phyloP scores from a whole-genome alignment of 2,329 filamentous ascomycete species.

The Sporothrix variecibatus region DNA sequence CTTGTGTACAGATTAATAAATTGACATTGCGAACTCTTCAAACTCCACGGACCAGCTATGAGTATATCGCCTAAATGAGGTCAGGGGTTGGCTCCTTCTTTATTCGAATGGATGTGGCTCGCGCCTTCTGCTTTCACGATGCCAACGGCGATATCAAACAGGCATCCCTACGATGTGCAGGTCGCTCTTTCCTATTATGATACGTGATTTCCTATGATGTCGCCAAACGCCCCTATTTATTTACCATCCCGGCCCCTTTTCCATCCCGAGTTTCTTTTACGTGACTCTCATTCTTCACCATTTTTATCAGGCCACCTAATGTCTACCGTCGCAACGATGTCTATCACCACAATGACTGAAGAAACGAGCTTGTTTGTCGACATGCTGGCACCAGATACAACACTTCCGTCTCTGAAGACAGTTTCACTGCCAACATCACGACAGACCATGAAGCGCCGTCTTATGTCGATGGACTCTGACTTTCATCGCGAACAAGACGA shows the following conservation, averaged over 20 bases:
- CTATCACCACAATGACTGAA: neutral
- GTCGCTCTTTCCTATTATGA: constrained; percentile 16
- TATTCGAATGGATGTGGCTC: neutral
- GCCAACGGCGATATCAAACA: neutral
- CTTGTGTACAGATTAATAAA: neutral
- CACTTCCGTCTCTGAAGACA: constrained; percentile 11
- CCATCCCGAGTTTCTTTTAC: neutral
- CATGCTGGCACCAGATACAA: neutral
- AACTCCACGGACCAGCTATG: neutral
- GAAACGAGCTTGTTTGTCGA: neutral
- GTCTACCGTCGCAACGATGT: neutral
- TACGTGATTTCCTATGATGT: neutral
- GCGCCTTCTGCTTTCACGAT: constrained; percentile 4
- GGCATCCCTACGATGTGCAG: neutral
- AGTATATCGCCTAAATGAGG: neutral
- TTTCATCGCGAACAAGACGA: neutral
- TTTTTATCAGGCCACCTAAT: neutral
- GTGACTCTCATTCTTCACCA: too few relatives aligned
- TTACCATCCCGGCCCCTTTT: neutral
- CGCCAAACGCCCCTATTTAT: neutral
- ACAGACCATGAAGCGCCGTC: neutral
- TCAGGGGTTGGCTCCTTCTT: neutral
- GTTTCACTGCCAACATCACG: neutral
- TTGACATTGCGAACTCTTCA: neutral
- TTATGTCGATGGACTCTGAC: neutral